Conservation (phyloP, 2,329 filamentous ascomycete genomes). For the Apiospora sp. region DNA sequence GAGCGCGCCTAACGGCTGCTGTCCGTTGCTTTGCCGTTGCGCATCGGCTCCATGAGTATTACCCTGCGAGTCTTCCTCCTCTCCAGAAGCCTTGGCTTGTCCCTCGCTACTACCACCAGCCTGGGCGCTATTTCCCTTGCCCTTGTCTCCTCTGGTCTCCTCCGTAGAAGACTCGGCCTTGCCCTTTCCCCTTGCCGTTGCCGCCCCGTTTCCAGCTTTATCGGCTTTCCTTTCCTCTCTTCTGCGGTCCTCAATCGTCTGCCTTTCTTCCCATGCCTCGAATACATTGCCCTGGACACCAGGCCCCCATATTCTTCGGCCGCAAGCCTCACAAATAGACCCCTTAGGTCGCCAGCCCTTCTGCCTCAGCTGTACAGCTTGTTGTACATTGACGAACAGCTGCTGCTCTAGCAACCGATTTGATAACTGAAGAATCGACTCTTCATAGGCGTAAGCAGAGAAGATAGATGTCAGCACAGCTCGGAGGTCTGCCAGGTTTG, state of each 20-base stretch:
- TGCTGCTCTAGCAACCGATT: constrained; percentile 89
- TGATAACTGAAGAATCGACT: constrained; percentile 84
- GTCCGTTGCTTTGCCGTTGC: neutral
- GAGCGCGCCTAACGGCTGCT: constrained; percentile 66
- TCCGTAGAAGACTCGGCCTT: constrained; percentile 33
- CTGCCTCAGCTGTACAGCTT: constrained; percentile 77
- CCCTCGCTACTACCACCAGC: constrained; percentile 35
- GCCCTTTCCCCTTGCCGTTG: constrained; percentile 48
- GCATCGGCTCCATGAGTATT: neutral
- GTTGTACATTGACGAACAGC: constrained; percentile 82
- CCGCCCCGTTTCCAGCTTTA: constrained; percentile 37
- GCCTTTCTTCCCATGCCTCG: constrained; percentile 78
- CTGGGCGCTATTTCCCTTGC: constrained; percentile 49
- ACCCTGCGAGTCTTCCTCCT: constrained; percentile 40
- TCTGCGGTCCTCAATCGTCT: constrained; percentile 55
- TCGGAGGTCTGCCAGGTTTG: constrained; percentile 86
- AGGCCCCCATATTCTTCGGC: constrained; percentile 85
- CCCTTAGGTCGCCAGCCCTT: constrained; percentile 89
- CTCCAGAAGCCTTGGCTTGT: constrained; percentile 38
- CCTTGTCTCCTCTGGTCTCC: constrained; percentile 38
- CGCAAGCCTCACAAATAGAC: constrained; percentile 88
- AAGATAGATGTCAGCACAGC: constrained; percentile 89
- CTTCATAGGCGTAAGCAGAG: constrained; percentile 93
- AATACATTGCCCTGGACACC: constrained; percentile 81
- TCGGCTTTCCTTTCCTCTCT: constrained; percentile 53